Conservation (phyloP, 768 basidiomycete species). For the Sutorius australiensis region DNA sequence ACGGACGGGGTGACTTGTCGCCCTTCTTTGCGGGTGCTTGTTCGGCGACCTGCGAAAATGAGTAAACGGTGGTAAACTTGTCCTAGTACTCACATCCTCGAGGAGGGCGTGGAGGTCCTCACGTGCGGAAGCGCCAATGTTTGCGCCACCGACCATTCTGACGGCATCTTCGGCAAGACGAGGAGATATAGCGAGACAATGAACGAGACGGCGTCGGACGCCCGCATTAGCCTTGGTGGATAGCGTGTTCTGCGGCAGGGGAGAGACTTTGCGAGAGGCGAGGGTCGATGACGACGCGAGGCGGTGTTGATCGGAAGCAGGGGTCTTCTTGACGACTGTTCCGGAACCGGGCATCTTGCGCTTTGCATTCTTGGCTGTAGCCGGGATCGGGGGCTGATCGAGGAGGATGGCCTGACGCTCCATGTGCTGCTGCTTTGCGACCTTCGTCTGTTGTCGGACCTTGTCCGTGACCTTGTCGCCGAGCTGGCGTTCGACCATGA, state of each 20-base stretch:
- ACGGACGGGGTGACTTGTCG: constrained; percentile 39
- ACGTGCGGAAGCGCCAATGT: constrained; percentile 32
- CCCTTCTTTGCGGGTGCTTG: constrained; percentile 31
- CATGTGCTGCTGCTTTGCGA: constrained; percentile 45
- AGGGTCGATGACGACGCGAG: constrained; percentile 28
- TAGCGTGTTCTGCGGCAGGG: constrained; percentile 21
- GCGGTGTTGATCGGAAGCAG: constrained; percentile 29
- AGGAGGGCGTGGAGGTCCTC: constrained; percentile 47
- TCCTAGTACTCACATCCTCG: constrained; percentile 40
- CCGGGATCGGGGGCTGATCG: constrained; percentile 35
- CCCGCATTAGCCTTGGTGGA: constrained; percentile 18
- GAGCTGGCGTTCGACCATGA: constrained; percentile 62
- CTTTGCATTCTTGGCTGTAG: constrained; percentile 39
- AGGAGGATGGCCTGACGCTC: constrained; percentile 46
- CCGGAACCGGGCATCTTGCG: constrained; percentile 36
- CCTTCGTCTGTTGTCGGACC: constrained; percentile 45
- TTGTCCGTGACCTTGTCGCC: constrained; percentile 40
- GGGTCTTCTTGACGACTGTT: constrained; percentile 23
- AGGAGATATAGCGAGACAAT: constrained; percentile 48
- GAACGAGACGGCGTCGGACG: constrained; percentile 43
- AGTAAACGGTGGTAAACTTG: not conserved
- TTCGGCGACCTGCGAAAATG: constrained; percentile 48
- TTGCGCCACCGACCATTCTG: constrained; percentile 43
- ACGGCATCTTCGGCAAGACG: constrained; percentile 38
- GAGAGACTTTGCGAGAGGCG: constrained; percentile 30